Evolutionary conservation across 2,329 filamentous ascomycete species (phyloP).

Genomic region (Penicillium sp.): DNA sequence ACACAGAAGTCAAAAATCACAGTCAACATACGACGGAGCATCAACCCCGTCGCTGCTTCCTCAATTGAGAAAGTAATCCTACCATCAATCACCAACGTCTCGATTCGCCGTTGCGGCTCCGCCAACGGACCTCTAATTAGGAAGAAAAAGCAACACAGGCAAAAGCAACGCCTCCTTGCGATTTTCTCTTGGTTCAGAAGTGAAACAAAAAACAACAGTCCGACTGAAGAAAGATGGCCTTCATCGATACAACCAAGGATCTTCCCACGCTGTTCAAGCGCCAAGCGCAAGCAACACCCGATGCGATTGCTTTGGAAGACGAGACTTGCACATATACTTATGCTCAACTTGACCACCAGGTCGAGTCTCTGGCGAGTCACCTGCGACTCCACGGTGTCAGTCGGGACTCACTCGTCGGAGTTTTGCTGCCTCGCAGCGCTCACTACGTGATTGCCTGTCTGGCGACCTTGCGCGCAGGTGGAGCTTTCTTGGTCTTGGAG

Average conservation of each 20-base stretch:
- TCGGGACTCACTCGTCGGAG: conserved; percentile 67
- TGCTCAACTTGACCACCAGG: conserved; percentile 62
- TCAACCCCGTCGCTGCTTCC: too few species aligned
- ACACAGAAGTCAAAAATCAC: too few species aligned
- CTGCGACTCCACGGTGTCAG: conserved; percentile 63
- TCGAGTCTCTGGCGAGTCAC: conserved; percentile 57
- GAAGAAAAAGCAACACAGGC: too few species aligned
- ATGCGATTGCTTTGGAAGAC: conserved; percentile 67
- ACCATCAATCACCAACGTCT: too few species aligned
- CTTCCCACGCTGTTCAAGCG: conserved; percentile 63
- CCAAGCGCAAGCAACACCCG: conserved; percentile 63
- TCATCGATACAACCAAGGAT: conserved; percentile 67
- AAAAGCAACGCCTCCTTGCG: too few species aligned
- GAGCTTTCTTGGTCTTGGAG: conserved; percentile 74
- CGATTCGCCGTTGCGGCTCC: too few species aligned
- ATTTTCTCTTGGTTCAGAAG: not conserved
- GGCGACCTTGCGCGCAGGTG: conserved; percentile 70
- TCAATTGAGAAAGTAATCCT: too few species aligned
- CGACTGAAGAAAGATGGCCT: conserved; percentile 44
- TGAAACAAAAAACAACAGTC: conserved; percentile 10
- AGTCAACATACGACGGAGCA: too few species aligned
- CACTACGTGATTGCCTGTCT: conserved; percentile 75
- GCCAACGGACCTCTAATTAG: too few species aligned
- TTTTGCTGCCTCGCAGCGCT: conserved; percentile 67
- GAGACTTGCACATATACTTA: conserved; percentile 63